These are phyloP conservation scores for Exophiala calicioides DNA, from an alignment of 2,329 filamentous ascomycete genomes.

Conservation along the genomic window DNA sequence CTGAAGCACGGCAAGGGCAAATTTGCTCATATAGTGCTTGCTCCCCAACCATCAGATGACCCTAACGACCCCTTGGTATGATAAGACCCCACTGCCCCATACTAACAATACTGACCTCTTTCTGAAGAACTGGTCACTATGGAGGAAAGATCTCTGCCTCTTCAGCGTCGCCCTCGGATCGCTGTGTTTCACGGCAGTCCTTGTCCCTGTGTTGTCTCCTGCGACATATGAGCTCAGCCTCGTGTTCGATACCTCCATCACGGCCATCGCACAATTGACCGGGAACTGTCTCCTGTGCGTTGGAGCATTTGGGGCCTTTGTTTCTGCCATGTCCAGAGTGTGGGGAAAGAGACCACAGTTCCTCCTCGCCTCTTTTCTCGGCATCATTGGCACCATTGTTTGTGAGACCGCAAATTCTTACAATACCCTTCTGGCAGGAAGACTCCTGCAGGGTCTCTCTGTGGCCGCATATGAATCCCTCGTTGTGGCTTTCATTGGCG, in stretches of 20 bases:
- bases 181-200: slow-evolving; percentile 1
- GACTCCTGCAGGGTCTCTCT: slow-evolving; percentile 51
- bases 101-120: slow-evolving; percentile 12
- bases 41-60: slow-evolving; percentile 23
- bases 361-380: slow-evolving; percentile 33
- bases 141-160: slow-evolving; percentile 14
- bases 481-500: slow-evolving; percentile 49
- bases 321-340: slow-evolving; percentile 43
- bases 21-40: slow-evolving; percentile 26
- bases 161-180: not conserved
- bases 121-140: slow-evolving; percentile 14
- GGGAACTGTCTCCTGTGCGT: slow-evolving; percentile 19
- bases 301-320: slow-evolving; percentile 17
- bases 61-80: slow-evolving; percentile 14
- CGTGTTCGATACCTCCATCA: slow-evolving; percentile 18
- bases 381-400: slow-evolving; percentile 44
- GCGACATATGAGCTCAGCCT: slow-evolving; percentile 11
- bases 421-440: slow-evolving; percentile 50
- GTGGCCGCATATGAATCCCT: slow-evolving; percentile 51
- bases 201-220: slow-evolving; percentile 11
- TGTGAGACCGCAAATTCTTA: slow-evolving; percentile 45
- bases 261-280: slow-evolving; percentile 14
- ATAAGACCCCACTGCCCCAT: too few species aligned
- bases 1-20: slow-evolving; percentile 23
- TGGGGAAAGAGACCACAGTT: slow-evolving; percentile 40